A percentile compares a stretch with the other conserved stretches of the same genome.
Conservation (phyloP, 2,329 filamentous ascomycete genomes). For the Calonectria pseudoreteaudii region DNA sequence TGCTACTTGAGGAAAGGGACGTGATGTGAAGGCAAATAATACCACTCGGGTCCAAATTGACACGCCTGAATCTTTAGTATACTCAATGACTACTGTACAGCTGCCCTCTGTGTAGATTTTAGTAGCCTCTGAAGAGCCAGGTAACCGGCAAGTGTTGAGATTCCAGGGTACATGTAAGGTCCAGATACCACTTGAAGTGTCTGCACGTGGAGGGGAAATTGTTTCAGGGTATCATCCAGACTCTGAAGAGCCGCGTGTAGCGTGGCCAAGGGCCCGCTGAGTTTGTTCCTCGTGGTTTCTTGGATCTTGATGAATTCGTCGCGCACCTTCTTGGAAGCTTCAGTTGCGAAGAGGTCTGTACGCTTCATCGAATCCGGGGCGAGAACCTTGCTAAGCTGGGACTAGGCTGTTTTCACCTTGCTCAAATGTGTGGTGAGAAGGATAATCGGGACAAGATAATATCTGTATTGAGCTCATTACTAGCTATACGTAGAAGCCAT, state of each 20-base stretch:
- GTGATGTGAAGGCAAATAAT: neutral
- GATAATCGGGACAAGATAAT: neutral
- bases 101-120: neutral
- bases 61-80: neutral
- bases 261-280: neutral
- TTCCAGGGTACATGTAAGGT: neutral
- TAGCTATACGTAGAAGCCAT: neutral
- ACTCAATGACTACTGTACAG: neutral
- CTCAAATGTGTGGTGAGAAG: neutral
- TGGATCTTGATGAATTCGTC: neutral
- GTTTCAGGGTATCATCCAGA: neutral
- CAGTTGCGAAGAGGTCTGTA: neutral
- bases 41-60: neutral
- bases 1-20: neutral
- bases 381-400: neutral
- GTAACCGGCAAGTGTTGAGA: neutral
- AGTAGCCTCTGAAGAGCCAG: neutral
- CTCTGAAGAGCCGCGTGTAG: neutral
- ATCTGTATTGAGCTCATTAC: neutral
- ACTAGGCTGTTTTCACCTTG: neutral
- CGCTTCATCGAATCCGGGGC: neutral
- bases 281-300: neutral
- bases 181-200: neutral
- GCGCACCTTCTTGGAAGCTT: neutral
- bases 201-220: neutral